Base-by-base conservation (phyloP, 2,329 filamentous ascomycete species). In the Fusarium zealandicum region DNA sequence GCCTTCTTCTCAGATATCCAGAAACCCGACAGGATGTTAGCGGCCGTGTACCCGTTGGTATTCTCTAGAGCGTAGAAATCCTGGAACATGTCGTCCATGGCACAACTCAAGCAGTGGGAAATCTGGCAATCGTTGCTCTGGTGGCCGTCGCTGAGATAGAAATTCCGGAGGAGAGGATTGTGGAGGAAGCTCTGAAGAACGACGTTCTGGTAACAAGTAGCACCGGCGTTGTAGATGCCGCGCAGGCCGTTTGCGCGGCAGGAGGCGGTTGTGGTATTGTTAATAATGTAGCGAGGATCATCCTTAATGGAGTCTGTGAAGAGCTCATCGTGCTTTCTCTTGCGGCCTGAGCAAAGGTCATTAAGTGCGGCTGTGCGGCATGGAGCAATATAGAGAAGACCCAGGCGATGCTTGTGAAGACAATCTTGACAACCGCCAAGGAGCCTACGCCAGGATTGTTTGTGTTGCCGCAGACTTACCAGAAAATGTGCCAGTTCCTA, bases 121-220 rank as follows among this genome's bases (percentile, higher is more conserved):
- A 81, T 71, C 38, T 78, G 76, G 72, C 95, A 98, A 17, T 91
- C 89, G 64, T 81, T 83, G 50, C 86, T 88, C 66, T 89, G 88
- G 73, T 99, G 93, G 1, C 93, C 92, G 71, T 96, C 93, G 33
- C 90, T 88, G 6, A 99, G 86, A 72, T 96, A 98, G 74, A 91
- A 98, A 65, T 93, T 93, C 54, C 91, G 87, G 25, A 99, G 83
- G 37, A 97, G 82, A 1, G 93, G 93, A 70, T 98, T 97, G 76
- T 97, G 93, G 48, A 98, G 84, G 65, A 99, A 87, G 51, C 90
- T 92, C 73, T 98, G 95, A 13, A 99, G 81, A 40, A 98, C 92
- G 25, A 97, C 93, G 66, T 95, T 96, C 82, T 98, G 93, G 75
- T 97, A 99, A 78, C 93, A 99, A 10, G 95, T 98, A 53, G 96